phyloP scores from a whole-genome alignment of 1,284 basidiomycete genomes.

The Rhizopogon parksii region DNA sequence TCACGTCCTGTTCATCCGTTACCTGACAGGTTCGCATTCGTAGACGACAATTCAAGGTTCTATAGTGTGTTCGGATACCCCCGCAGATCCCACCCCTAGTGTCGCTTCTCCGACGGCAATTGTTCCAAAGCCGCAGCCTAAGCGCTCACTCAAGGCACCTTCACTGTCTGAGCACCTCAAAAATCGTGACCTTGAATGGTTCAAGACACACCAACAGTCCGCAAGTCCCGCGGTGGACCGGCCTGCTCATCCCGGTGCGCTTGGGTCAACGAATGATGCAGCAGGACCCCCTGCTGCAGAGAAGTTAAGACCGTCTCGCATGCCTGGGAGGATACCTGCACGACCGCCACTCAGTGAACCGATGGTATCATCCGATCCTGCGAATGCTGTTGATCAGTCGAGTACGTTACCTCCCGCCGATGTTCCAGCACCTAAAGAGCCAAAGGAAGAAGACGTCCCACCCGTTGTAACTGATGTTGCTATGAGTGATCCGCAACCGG shows the following conservation, averaged over 20 bases:
- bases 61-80: not conserved
- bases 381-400: not conserved
- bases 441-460: not conserved
- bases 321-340: not conserved
- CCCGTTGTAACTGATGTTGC: not conserved
- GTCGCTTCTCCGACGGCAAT: not conserved
- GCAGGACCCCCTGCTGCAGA: not conserved
- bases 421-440: not conserved
- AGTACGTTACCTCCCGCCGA: not conserved
- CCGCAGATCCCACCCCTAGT: not conserved
- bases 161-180: constrained; percentile 22
- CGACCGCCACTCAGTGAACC: not conserved
- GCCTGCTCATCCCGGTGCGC: not conserved
- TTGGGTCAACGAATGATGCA: not conserved
- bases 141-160: constrained; percentile 14
- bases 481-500: not conserved
- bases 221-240: not conserved
- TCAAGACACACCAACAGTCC: constrained; percentile 14
- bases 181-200: constrained; percentile 28
- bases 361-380: not conserved
- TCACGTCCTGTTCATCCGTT: not conserved
- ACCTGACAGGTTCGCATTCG: not conserved
- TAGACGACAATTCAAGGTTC: not conserved
- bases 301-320: not conserved
- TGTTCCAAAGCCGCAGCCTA: constrained; percentile 22